Evolutionary conservation across 352 stramenopile species (phyloP).

Genomic region (Phytopythium boreale): DNA sequence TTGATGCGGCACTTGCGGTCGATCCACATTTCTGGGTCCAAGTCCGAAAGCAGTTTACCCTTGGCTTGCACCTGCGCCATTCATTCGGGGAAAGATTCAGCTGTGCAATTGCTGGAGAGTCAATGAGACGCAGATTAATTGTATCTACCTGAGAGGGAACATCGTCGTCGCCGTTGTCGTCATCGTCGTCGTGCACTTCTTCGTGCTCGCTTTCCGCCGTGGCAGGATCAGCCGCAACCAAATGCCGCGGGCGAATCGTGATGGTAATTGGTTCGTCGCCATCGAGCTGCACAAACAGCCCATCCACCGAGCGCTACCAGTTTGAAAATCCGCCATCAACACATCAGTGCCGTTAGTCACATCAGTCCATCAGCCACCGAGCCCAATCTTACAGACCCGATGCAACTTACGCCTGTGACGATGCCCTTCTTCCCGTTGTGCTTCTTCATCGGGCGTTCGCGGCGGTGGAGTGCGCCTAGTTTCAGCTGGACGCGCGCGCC

Average conservation of each 20-base stretch:
- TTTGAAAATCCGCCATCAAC: neutral
- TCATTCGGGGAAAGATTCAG: neutral
- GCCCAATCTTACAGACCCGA: neutral
- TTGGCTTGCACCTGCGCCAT: conserved; percentile 14
- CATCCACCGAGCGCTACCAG: conserved; percentile 18
- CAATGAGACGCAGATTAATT: neutral
- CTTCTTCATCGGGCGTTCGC: conserved; percentile 67
- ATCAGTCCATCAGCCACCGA: neutral
- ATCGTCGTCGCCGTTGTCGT: conserved; percentile 22
- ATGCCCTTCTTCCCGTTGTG: conserved; percentile 65
- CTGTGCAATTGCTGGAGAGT: neutral
- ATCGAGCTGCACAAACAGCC: conserved; percentile 57
- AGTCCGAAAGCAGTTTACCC: conserved; percentile 62
- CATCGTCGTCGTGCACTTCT: conserved; percentile 25
- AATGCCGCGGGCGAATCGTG: conserved; percentile 52
- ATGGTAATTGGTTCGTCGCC: conserved; percentile 42
- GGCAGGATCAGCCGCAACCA: conserved; percentile 31
- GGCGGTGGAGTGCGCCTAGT: conserved; percentile 34
- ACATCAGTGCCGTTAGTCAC: neutral
- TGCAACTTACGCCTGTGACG: conserved; percentile 46
- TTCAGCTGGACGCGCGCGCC: conserved; percentile 59
- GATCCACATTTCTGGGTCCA: conserved; percentile 89
- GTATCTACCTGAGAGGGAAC: conserved; percentile 16
- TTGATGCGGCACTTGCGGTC: conserved; percentile 85
- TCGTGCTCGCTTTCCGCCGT: conserved; percentile 27